Conservation (phyloP, 2,329 filamentous ascomycete genomes). For the Alternaria burnsii region DNA sequence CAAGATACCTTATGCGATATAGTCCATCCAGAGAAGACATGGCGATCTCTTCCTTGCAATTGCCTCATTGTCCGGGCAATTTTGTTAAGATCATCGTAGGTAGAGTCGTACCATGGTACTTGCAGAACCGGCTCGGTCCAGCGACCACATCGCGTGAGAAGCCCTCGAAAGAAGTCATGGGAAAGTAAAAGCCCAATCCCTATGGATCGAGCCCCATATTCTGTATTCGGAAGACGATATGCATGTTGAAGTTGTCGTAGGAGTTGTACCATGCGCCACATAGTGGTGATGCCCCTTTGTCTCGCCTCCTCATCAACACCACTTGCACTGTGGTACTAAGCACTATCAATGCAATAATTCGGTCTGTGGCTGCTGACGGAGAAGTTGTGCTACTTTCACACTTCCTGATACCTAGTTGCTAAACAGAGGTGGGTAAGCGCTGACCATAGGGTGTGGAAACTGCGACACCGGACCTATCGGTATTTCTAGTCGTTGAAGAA, state of each 20-base stretch:
- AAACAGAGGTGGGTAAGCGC: not conserved
- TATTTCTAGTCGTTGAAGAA: not conserved
- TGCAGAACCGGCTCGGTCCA: not conserved
- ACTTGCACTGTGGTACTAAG: slow-evolving; percentile 1
- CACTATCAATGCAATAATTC: slow-evolving; percentile 1
- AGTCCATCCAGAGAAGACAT: not conserved
- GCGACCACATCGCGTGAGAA: slow-evolving; percentile 5
- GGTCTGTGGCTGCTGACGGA: slow-evolving; percentile 1
- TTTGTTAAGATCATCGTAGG: not conserved
- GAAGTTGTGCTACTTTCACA: not conserved
- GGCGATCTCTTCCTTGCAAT: not conserved
- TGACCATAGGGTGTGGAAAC: not conserved
- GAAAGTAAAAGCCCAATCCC: not conserved
- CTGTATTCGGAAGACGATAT: not conserved
- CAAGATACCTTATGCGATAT: not conserved
- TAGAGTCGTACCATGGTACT: slow-evolving; percentile 2
- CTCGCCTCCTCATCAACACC: slow-evolving; percentile 4
- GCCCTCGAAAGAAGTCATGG: not conserved
- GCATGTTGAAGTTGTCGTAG: not conserved
- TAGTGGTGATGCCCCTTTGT: not conserved
- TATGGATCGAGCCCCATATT: not conserved
- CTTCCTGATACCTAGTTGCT: not conserved
- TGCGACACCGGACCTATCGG: not conserved
- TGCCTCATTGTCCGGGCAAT: not conserved
- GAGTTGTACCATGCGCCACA: not conserved